Base-by-base conservation (phyloP, 208 protist species). In the Trypanosoma caninum region DNA sequence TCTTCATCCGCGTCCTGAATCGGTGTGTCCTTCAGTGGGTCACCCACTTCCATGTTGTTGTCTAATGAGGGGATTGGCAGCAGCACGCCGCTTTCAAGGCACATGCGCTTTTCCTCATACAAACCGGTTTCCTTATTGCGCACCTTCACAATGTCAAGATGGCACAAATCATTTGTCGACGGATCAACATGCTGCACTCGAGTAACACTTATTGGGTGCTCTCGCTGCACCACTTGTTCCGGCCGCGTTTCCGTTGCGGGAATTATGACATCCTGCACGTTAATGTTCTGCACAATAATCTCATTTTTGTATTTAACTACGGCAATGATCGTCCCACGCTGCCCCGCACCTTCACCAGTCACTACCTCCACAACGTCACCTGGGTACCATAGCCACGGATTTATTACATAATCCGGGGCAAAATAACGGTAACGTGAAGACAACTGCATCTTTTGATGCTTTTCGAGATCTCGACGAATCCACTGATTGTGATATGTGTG, bases 401-500 rank as follows among this genome's bases (percentile, higher is more conserved):
- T 57, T 30, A 88, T 70, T 18, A 77, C 72, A 54, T 72, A 90
- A 42, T 76, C 74, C 2, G 85, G 83, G 25, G 74, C 63, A 41
- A 93, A 90, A 58, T 66, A 93, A 2, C 63, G 60, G 68, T 93
- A 95, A 46, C 75, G 75, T 13, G 52, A 22, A 25, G 71, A 42
- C 20, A 95, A 66, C 40, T 87, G 65, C 16, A 37, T 34, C 46
- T 81, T 82, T 30, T 95, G 85, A 42, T 90, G 76, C 53, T 64
- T 60, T 37, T 90, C 80, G 13, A 95, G 66, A 28, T 91, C 84
- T 6, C 89, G 76, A 11, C 80, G 64, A 34, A 89, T 66, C 85
- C 89, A 95, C 65, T 93, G 85, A 59, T 91, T 93, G 76, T 95
- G 89, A 74, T 91, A 95, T 25, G 89, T 95, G 83, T 95, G 89